phyloP scores from a whole-genome alignment of 306 rosid species.

The Herpetospermum pedunculosum region DNA sequence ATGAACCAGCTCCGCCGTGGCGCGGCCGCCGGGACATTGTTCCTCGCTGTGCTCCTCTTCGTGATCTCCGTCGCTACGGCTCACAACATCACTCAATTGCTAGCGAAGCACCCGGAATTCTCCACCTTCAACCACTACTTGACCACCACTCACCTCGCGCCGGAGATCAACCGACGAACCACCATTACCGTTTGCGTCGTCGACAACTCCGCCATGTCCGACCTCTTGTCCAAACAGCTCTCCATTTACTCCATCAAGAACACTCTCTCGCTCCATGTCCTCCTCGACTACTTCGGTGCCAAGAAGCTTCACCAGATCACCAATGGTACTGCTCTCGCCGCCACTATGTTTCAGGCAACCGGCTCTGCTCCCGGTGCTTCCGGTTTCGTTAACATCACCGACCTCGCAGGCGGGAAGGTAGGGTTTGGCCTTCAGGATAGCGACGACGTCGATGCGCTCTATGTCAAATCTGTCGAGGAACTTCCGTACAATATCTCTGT shows the following conservation, averaged over 20 bases:
- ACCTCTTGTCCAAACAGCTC: constrained; percentile 36
- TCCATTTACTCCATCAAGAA: constrained; percentile 57
- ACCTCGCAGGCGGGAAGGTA: constrained; percentile 68
- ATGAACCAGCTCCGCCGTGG: neutral
- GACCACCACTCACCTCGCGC: constrained; percentile 56
- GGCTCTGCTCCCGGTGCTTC: constrained; percentile 70
- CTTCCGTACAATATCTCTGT: constrained; percentile 69
- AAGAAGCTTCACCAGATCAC: constrained; percentile 97
- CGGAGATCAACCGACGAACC: constrained; percentile 49
- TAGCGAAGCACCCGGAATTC: constrained; percentile 52
- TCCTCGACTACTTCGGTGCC: constrained; percentile 84
- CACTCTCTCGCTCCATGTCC: constrained; percentile 81
- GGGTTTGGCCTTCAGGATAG: constrained; percentile 54
- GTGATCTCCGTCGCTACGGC: neutral
- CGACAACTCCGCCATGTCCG: constrained; percentile 69
- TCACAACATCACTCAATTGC: constrained; percentile 17
- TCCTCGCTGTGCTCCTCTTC: neutral
- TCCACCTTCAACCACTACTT: constrained; percentile 83
- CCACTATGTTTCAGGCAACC: constrained; percentile 81
- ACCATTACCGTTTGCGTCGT: constrained; percentile 83
- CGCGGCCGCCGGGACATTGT: neutral
- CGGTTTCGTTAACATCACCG: constrained; percentile 86
- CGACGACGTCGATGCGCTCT: constrained; percentile 37
- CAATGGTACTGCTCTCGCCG: constrained; percentile 74
- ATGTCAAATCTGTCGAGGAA: constrained; percentile 61